Percentiles rank a stretch among this genome's conserved stretches.
These are phyloP conservation scores for Alternaria ventricosa DNA, from an alignment of 2,329 filamentous ascomycete species.

Conservation along the genomic window DNA sequence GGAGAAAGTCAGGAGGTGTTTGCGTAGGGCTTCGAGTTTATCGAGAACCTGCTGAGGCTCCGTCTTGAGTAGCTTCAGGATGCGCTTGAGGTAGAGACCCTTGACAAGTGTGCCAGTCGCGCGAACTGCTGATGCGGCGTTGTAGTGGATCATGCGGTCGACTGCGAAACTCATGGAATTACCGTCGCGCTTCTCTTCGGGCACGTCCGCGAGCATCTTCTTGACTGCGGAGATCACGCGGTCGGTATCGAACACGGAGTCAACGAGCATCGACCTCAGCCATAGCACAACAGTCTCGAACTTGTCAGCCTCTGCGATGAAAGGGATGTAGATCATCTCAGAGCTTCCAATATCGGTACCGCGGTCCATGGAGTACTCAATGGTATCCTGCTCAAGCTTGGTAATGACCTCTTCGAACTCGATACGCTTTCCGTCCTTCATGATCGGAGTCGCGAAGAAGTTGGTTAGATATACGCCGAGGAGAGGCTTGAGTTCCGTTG, in stretches of 20 bases:
- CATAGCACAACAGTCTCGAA: slow-evolving; percentile 83
- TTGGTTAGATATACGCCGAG: slow-evolving; percentile 85
- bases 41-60: slow-evolving; percentile 76
- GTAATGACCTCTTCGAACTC: slow-evolving; percentile 93
- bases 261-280: slow-evolving; percentile 85
- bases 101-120: slow-evolving; percentile 85
- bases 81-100: slow-evolving; percentile 82
- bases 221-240: slow-evolving; percentile 68
- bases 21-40: slow-evolving; percentile 78
- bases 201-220: slow-evolving; percentile 89
- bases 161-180: slow-evolving; percentile 68
- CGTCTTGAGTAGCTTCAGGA: slow-evolving; percentile 80
- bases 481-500: slow-evolving; percentile 83
- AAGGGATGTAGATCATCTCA: slow-evolving; percentile 80
- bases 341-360: slow-evolving; percentile 74
- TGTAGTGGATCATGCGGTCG: slow-evolving; percentile 79
- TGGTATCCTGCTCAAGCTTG: slow-evolving; percentile 87
- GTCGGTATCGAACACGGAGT: slow-evolving; percentile 82
- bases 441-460: slow-evolving; percentile 92
- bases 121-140: slow-evolving; percentile 76
- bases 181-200: slow-evolving; percentile 88
- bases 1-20: slow-evolving; percentile 77
- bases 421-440: slow-evolving; percentile 74
- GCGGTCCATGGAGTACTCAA: slow-evolving; percentile 77
- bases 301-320: slow-evolving; percentile 88